Conservation (phyloP, 2,329 filamentous ascomycete species). For the Hypoxylon sp. region DNA sequence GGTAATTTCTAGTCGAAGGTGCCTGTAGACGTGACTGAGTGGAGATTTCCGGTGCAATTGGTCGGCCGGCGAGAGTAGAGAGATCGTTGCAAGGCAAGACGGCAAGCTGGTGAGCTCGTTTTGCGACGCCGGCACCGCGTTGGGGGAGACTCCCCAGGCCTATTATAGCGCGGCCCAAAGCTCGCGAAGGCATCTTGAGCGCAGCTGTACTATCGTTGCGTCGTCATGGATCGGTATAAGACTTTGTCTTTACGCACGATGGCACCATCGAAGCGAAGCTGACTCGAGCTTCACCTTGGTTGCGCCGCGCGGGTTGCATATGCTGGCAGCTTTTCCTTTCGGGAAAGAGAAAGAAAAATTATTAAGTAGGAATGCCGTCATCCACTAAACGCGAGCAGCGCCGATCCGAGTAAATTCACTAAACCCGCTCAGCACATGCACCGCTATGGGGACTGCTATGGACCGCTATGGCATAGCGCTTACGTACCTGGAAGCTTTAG, state of each 20-base stretch:
- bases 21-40: slow-evolving; percentile 20
- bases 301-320: slow-evolving; percentile 19
- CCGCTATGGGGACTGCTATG: no score
- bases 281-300: slow-evolving; percentile 37
- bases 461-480: slow-evolving; percentile 10
- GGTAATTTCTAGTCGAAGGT: slow-evolving; percentile 17
- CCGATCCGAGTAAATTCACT: slow-evolving; percentile 25
- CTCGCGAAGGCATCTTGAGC: slow-evolving; percentile 64
- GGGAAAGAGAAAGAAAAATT: slow-evolving; percentile 29
- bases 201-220: slow-evolving; percentile 43
- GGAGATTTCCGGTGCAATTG: slow-evolving; percentile 19
- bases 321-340: slow-evolving; percentile 17
- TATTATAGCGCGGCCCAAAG: slow-evolving; percentile 64
- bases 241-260: slow-evolving; percentile 32
- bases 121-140: slow-evolving; percentile 57
- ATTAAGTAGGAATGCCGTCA: slow-evolving; percentile 43
- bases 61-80: slow-evolving; percentile 22
- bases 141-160: slow-evolving; percentile 60
- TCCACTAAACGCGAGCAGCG: slow-evolving; percentile 34
- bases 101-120: slow-evolving; percentile 41
- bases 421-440: slow-evolving; percentile 18
- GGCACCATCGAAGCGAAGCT: slow-evolving; percentile 42
- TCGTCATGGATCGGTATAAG: slow-evolving; percentile 42
- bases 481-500: slow-evolving; percentile 7
- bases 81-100: slow-evolving; percentile 29